Percentiles rank a stretch among this genome's conserved stretches.
Evolutionary conservation across 768 basidiomycete genomes (phyloP).

Genomic region (Lyophyllum semitale): DNA sequence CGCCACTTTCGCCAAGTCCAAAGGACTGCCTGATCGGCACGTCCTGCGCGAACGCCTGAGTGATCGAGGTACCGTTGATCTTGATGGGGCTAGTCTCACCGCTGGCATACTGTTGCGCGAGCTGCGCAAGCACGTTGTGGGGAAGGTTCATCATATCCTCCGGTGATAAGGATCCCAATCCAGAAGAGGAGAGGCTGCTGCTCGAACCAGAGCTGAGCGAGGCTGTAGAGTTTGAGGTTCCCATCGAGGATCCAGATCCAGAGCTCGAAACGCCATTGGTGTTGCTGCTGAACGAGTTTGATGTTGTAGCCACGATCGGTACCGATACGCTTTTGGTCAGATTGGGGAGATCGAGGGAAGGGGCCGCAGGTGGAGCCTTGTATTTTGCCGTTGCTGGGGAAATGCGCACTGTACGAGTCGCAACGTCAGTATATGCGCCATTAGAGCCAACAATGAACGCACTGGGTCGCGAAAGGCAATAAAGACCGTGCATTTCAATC

Average conservation of each 20-base stretch:
- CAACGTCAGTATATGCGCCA: slow-evolving; percentile 32
- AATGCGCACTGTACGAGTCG: slow-evolving; percentile 68
- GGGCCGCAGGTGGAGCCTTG: slow-evolving; percentile 55
- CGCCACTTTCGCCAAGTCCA: no score
- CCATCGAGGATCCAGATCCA: slow-evolving; percentile 49
- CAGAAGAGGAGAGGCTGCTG: slow-evolving; percentile 52
- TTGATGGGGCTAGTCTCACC: slow-evolving; percentile 33
- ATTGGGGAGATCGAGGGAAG: slow-evolving; percentile 44
- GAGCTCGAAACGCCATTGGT: slow-evolving; percentile 42
- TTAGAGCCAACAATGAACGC: slow-evolving; percentile 30
- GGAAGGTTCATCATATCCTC: slow-evolving; percentile 56
- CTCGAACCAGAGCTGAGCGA: slow-evolving; percentile 57
- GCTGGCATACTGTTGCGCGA: slow-evolving; percentile 49
- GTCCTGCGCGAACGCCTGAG: slow-evolving; percentile 45
- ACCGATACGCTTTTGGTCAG: slow-evolving; percentile 70
- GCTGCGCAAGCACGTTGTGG: slow-evolving; percentile 46
- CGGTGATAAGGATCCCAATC: slow-evolving; percentile 46
- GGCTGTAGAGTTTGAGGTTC: slow-evolving; percentile 50
- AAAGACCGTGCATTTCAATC: slow-evolving; percentile 89
- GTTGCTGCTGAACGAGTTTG: slow-evolving; percentile 36
- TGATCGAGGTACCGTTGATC: slow-evolving; percentile 30
- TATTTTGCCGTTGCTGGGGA: slow-evolving; percentile 89
- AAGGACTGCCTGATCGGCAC: slow-evolving; percentile 32
- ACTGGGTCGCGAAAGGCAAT: slow-evolving; percentile 89
- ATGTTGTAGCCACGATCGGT: slow-evolving; percentile 56